Base-by-base conservation (phyloP, 176 grass and related monocot genomes). In the Oryza glaberrima region DNA sequence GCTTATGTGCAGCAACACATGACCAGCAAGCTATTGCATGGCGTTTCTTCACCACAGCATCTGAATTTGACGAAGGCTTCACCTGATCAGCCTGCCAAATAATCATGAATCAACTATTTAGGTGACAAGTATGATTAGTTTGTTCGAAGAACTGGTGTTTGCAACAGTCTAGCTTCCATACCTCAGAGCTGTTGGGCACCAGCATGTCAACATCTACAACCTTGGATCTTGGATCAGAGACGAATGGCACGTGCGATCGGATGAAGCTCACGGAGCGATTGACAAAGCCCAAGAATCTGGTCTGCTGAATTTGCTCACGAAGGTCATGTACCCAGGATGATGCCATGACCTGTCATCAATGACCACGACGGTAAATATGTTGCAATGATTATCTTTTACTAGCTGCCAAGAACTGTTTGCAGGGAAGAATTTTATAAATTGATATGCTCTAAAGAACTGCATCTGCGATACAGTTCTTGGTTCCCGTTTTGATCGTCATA, bases 251-350 rank as follows among this genome's bases (percentile, higher is more conserved):
- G 76, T 94, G 94, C 65, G 91, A 94, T 77, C 91, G 88, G 69
- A 97, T 77, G 82, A 91, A 90, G 58, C 87, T 91, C 56, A 94
- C 94, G 0, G 91, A 97, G 76, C 91, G 86, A 67, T 94, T 94
- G 16, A 92, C 82, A 16, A 90, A 86, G 72, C 92, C 92, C 49
- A 97, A 90, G 75, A 97, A 97, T 87, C 89, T 93, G 43, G 91
- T 97, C 67, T 82, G 81, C 44, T 97, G 85, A 75, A 97, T 97
- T 46, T 93, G 91, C 77, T 79, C 87, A 36, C 87, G 90, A 73
- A 97, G 89, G 84, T 97, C 94, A 68, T 73, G 90, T 76, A 90
- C 80, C 94, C 94, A 97, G 67, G 87, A 88, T 71, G 94, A 97
- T 72, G 74, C 70, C 78, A 86, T 83, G 56, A 97, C 94, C 94